These are phyloP conservation scores for Hippophae rhamnoides DNA, from an alignment of 306 rosid species.

Conservation along the genomic window DNA sequence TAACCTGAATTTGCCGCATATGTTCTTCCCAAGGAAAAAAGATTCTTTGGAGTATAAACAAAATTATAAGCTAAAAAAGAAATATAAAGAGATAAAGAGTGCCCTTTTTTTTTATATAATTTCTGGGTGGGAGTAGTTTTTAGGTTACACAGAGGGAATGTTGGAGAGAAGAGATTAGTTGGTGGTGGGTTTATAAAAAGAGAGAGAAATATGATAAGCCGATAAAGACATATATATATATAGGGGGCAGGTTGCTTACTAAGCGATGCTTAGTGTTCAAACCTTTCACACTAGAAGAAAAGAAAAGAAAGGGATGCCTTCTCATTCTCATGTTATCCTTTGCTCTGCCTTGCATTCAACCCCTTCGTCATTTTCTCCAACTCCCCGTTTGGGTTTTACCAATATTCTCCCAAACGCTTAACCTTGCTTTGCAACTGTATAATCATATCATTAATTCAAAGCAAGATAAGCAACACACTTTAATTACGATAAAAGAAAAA, in stretches of 20 bases:
- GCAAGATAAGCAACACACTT: too few species aligned
- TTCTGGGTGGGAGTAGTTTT: neutral
- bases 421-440: constrained; percentile 1
- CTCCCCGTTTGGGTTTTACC: neutral
- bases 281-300: constrained; percentile 35
- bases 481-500: too few species aligned
- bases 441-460: too few species aligned
- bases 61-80: neutral
- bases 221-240: neutral
- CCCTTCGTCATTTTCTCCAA: constrained; percentile 19
- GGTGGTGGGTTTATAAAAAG: constrained; percentile 13
- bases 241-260: constrained; percentile 9
- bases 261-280: constrained; percentile 31
- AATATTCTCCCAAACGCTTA: neutral
- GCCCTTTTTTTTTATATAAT: constrained; percentile 13
- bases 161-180: constrained; percentile 11
- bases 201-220: neutral
- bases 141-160: constrained; percentile 4
- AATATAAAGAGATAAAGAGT: constrained; percentile 9
- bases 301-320: constrained; percentile 63
- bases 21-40: constrained; percentile 10
- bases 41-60: constrained; percentile 5
- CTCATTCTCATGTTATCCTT: constrained; percentile 10
- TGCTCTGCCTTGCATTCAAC: neutral
- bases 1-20: constrained; percentile 49